Evolutionary conservation across 441 rosid genomes (phyloP), one percentile per base, ranked within the genome.

Genomic region (Lepidium campestre): DNA sequence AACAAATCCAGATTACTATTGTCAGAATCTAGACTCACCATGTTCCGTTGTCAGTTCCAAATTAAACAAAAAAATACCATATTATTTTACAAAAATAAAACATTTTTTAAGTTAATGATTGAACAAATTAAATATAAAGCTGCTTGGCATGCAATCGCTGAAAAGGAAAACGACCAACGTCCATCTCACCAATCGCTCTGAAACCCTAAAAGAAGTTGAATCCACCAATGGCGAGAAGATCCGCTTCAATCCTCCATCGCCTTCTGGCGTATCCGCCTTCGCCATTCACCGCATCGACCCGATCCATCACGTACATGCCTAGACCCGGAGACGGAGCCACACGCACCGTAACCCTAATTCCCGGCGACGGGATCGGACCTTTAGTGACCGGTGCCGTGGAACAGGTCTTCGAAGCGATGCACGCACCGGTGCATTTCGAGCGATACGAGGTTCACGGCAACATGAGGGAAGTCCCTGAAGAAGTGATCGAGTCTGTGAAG

Each of bases 361-460:
- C 94, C 7, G 97, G 96, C 0, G 98, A 91, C 40, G 98, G 99
- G 31, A 89, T 94, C 64, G 97, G 97, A 3, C 97, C 96, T 0
- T 69, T 91, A 48, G 97, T 86, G 17, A 94, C 99, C 15, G 81
- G 81, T 54, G 92, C 94, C 2, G 97, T 94, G 9, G 97, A 94
- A 59, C 94, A 89, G 68, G 94, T 91, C n/a, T 86, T 93, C 91
- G 86, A 87, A 50, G 95, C 88, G 67, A 91, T 94, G 96, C 96
- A 89, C 79, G 92, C 99, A 2, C 97, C 99, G 22, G 82, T 94
- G 0, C 85, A 79, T 74, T 91, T 91, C 74, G 96, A 94, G 78
- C 66, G 77, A 64, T 91, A 84, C 70, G 92, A 94, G 60, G 90
- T 89, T 13, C 86, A 60, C 52, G 97, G 99, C 0, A 77, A 89